These are phyloP conservation scores for Rhinocladiella mackenziei DNA, from an alignment of 2,329 filamentous ascomycete genomes.

Conservation along the genomic window DNA sequence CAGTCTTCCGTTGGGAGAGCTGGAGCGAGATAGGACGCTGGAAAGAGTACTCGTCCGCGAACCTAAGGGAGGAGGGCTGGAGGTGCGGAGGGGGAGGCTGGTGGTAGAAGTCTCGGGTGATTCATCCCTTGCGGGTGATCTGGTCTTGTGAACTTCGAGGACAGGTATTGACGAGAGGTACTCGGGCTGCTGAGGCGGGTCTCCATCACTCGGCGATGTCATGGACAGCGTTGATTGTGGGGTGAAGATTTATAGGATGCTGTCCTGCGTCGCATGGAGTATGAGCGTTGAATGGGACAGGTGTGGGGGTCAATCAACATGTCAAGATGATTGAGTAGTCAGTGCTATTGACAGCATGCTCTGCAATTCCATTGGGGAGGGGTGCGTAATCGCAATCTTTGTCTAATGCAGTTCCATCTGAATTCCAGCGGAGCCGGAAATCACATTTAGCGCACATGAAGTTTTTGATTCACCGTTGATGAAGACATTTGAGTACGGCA, in stretches of 20 bases:
- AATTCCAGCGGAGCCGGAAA: too few relatives aligned
- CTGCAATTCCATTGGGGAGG: neutral
- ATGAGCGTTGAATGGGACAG: neutral
- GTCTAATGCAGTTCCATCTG: neutral
- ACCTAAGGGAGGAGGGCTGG: constrained; percentile 57
- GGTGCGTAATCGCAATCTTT: neutral
- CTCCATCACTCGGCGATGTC: constrained; percentile 30
- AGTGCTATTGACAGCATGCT: neutral
- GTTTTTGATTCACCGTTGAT: neutral
- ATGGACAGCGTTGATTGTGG: constrained; percentile 26
- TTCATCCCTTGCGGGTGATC: constrained; percentile 49
- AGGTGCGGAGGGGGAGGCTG: constrained; percentile 55
- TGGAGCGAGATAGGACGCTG: constrained; percentile 64
- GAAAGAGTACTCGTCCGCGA: constrained; percentile 57
- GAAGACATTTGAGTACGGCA: too few relatives aligned
- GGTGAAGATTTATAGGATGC: constrained; percentile 8
- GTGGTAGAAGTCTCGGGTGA: constrained; percentile 53
- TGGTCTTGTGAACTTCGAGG: constrained; percentile 57
- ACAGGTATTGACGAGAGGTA: constrained; percentile 52
- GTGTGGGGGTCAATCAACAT: constrained; percentile 10
- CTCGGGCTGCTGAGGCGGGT: constrained; percentile 22
- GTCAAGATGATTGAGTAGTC: constrained; percentile 1
- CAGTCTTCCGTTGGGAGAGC: constrained; percentile 61
- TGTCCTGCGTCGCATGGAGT: constrained; percentile 20
- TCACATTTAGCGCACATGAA: neutral